Base-by-base conservation (phyloP, 495 filamentous ascomycete genomes). In the Hypoxylon fuscum region DNA sequence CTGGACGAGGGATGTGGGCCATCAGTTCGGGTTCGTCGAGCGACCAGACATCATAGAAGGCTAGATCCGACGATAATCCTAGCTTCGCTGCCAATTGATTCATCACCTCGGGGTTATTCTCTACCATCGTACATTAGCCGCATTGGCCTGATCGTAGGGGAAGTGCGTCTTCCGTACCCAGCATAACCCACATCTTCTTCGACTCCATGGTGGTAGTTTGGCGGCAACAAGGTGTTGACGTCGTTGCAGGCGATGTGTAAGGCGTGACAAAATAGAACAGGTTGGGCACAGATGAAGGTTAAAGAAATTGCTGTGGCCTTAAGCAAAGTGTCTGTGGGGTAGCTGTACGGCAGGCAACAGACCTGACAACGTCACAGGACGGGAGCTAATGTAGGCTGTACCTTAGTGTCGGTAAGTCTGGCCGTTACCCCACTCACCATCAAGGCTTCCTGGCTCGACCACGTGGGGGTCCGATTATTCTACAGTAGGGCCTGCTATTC, bases 11-110 rank as follows among this genome's bases (percentile, higher is more conserved):
- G 23, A 94, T 81, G 73, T 90, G 83, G 54, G 83, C 79, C 48
- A 94, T 79, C 40, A 90, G 81, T 20, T 88, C 85, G 1, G 86
- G 82, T 8, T 91, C 88, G 66, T 88, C 84, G 65, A 96, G 83
- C 50, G 85, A 87, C 79, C 85, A 92, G 72, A 95, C 87, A 68
- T 95, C 91, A 69, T 91, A 83, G 80, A 95, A 95, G 53, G 77
- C 77, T 32, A 94, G 77, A n/a, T 76, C 73, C 46, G 72, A 59
- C 2, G 89, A 82, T 38, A 94, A 77, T 17, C 91, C 91, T 32
- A 96, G 82, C 52, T 87, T 83, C 55, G 86, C 81, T n/a, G 87
- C 83, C 14, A 96, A 79, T 55, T 85, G 76, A 49, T 83, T 85
- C 84, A 96, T 89, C 27, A 94, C 86, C 69, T 89, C 85, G 1